Percentiles rank a stretch among this genome's conserved stretches.
These are phyloP conservation scores for Candida tetrigidarum DNA, from an alignment of 1,139 yeast species.

Conservation along the genomic window DNA sequence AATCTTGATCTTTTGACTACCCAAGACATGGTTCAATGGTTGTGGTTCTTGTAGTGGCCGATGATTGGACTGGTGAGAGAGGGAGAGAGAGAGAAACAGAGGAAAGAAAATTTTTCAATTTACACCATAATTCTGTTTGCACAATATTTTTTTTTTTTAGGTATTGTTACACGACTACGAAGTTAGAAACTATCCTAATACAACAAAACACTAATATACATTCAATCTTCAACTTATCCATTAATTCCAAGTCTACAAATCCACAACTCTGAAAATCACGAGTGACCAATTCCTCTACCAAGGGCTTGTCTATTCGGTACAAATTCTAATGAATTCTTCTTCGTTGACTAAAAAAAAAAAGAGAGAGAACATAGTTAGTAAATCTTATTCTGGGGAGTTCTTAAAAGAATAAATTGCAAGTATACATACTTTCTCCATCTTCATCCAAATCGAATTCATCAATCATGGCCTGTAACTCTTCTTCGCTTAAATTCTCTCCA, in stretches of 20 bases:
- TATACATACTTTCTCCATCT: conserved; percentile 82
- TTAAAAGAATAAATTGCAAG: no score
- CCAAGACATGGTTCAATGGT: conserved; percentile 36
- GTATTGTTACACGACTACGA: not conserved
- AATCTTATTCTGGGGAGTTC: no score
- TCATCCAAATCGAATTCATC: conserved; percentile 97
- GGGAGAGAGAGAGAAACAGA: not conserved
- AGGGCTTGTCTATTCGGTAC: conserved; percentile 57
- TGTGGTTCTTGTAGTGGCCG: not conserved
- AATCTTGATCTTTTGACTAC: conserved; percentile 40
- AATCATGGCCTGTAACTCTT: conserved; percentile 94
- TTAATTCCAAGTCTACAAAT: not conserved
- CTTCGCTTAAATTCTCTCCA: conserved; percentile 92
- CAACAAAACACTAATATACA: not conserved
- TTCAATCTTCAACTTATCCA: not conserved
- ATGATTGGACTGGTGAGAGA: not conserved
- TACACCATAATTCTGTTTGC: not conserved
- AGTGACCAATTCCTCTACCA: not conserved
- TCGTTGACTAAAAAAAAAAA: conserved; percentile 57
- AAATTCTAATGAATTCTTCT: conserved; percentile 90
- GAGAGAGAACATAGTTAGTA: conserved; percentile 21
- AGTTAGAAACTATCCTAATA: not conserved
- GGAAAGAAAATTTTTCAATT: not conserved
- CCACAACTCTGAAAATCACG: no score
- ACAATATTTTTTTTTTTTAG: not conserved